Conservation (phyloP, 164 flowering plant species). For the Stephania japonica region DNA sequence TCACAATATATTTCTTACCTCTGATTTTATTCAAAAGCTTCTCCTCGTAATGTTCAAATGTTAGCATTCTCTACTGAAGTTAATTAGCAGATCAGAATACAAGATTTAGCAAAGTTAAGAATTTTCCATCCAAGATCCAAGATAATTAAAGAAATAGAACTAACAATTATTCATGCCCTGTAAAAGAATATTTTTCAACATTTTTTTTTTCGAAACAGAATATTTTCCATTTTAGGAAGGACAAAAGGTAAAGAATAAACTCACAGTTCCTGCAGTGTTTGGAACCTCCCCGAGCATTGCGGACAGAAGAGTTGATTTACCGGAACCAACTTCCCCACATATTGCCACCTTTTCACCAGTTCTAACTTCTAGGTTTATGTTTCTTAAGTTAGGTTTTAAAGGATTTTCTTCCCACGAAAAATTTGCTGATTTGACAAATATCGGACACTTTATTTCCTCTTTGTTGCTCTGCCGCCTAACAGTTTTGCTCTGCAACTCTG, state of each 20-base stretch:
- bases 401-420: constrained; percentile 50
- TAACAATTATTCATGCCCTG: background rate
- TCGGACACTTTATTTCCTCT: constrained; percentile 16
- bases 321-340: constrained; percentile 72
- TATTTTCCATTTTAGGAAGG: background rate
- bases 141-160: background rate
- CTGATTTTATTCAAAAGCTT: background rate
- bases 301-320: constrained; percentile 64
- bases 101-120: background rate
- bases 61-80: background rate
- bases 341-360: constrained; percentile 52
- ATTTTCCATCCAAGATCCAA: constrained; percentile 1
- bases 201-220: background rate
- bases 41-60: background rate
- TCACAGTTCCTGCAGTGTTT: constrained; percentile 40
- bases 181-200: background rate
- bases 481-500: constrained; percentile 38
- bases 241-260: constrained; percentile 10
- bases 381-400: constrained; percentile 33
- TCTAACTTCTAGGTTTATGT: constrained; percentile 37
- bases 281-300: constrained; percentile 65
- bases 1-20: background rate
- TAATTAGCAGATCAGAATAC: background rate
- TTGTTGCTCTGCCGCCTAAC: constrained; percentile 9
- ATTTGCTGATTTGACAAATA: constrained; percentile 26